These are phyloP conservation scores for Sordariomycetes sp. DNA, from an alignment of 2,329 filamentous ascomycete species.

Conservation along the genomic window DNA sequence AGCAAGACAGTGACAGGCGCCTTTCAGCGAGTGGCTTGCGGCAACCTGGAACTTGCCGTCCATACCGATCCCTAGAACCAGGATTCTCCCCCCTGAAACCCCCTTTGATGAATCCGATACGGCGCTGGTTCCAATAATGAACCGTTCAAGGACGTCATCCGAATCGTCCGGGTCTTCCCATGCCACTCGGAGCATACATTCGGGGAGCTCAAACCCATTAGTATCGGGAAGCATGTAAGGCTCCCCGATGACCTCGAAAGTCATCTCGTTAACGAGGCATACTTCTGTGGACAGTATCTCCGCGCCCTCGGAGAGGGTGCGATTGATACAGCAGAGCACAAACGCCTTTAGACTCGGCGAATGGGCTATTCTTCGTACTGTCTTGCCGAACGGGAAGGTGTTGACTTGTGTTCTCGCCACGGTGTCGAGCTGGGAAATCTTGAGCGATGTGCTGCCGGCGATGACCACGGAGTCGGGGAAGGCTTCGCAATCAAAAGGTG, in stretches of 20 bases:
- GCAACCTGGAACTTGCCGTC: constrained; percentile 65
- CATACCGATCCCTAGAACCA: constrained; percentile 74
- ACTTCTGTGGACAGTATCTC: constrained; percentile 76
- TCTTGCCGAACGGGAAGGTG: constrained; percentile 67
- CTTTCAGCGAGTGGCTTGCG: constrained; percentile 58
- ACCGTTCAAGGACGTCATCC: constrained; percentile 58
- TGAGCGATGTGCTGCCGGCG: constrained; percentile 65
- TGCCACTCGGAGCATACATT: constrained; percentile 70
- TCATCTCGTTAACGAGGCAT: constrained; percentile 79
- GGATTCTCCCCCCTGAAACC: constrained; percentile 54
- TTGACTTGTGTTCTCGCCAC: constrained; percentile 84
- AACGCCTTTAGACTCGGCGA: constrained; percentile 71
- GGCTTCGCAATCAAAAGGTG: constrained; percentile 69
- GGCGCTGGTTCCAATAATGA: constrained; percentile 84
- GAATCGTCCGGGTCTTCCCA: constrained; percentile 44
- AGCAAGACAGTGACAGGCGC: constrained; percentile 55
- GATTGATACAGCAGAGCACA: constrained; percentile 74
- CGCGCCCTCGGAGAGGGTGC: constrained; percentile 57
- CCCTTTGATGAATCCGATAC: constrained; percentile 41
- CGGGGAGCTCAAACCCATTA: constrained; percentile 59
- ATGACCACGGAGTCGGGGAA: constrained; percentile 76
- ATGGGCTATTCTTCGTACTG: constrained; percentile 79
- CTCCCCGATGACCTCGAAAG: constrained; percentile 67
- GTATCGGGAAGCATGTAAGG: constrained; percentile 48
- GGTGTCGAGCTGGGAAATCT: constrained; percentile 71